Evolutionary conservation across 202 grass and related monocot species (phyloP), one percentile per base, ranked within the genome.

Genomic region (Setaria italica): DNA sequence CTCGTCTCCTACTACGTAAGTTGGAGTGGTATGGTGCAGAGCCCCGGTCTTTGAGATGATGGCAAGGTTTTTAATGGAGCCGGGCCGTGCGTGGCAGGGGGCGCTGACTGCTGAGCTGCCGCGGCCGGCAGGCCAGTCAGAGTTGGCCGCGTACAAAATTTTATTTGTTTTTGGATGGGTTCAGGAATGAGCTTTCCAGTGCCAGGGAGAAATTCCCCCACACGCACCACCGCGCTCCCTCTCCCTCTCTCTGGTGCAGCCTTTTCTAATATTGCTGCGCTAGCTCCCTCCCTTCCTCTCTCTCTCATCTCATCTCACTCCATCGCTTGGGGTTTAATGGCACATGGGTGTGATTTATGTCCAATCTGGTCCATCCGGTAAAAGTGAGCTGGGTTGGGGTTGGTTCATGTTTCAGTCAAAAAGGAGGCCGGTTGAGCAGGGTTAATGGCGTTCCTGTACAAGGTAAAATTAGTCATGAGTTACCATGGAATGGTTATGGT

Each of bases 281-380:
- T 41, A 2, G 39, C 43, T 45, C 43, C 7, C 43, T 45, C 39
- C 2, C 39, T 5, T 41, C 39, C 5, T 5, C 2, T 41, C 39
- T 57, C 70, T 16, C 49, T 32, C 17, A 25, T 49, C 21, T 59
- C 80, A 25, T 78, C 29, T 72, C 69, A 19, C 17, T 67, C 59
- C 42, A 16, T 64, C 47, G 60, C 54, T 46, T 70, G 50, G 81
- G 78, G 78, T 90, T 83, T 65, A 90, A 74, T 90, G n/a, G 47
- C 88, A 86, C 88, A 90, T 90, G 88, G 88, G 84, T 83, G 80
- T 79, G 72, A 86, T 90, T 90, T 83, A 90, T 83, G 88, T 79
- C 20, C 65, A 86, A 90, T 68, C 73, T 87, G 88, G 88, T 79
- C 84, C 84, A 86, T 86, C 75, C 49, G 57, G 58, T 73, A 67